These are phyloP conservation scores for Draba incana DNA, from an alignment of 345 rosid species.

Conservation along the genomic window DNA sequence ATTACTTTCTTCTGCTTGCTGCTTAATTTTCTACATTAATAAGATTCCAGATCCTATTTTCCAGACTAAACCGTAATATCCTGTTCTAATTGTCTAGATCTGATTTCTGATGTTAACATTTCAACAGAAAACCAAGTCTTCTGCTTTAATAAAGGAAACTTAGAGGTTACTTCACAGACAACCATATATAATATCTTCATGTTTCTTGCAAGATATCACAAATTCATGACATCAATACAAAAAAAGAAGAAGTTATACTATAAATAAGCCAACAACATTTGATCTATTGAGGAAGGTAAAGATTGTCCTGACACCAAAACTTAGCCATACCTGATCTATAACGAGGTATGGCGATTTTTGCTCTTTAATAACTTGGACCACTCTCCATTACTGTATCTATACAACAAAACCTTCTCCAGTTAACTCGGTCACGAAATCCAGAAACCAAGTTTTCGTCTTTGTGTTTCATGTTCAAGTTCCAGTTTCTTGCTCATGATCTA, in stretches of 20 bases:
- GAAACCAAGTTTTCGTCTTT: background rate
- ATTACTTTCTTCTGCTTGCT: conserved; percentile 11
- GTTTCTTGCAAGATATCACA: conserved; percentile 23
- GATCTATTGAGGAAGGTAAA: background rate
- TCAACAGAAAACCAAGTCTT: conserved; percentile 21
- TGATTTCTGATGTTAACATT: conserved; percentile 29
- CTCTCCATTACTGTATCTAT: conserved; percentile 13
- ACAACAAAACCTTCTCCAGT: background rate
- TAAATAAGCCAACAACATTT: conserved; percentile 26
- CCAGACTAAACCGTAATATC: conserved; percentile 3
- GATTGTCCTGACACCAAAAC: conserved; percentile 20
- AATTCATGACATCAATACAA: conserved; percentile 1
- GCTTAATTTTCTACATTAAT: conserved; percentile 21
- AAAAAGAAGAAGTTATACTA: conserved; percentile 4
- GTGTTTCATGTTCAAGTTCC: conserved; percentile 39
- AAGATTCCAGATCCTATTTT: conserved; percentile 11
- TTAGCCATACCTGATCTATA: conserved; percentile 29
- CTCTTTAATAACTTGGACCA: conserved; percentile 21
- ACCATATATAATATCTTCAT: conserved; percentile 4
- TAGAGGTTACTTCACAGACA: conserved; percentile 20
- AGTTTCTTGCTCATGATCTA: conserved; percentile 51
- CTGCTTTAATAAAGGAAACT: conserved; percentile 14
- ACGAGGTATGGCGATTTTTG: conserved; percentile 19
- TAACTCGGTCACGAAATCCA: background rate
- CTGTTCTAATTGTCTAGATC: conserved; percentile 25